These are phyloP conservation scores for Russula abietina DNA, from an alignment of 768 basidiomycete species.

Conservation along the genomic window DNA sequence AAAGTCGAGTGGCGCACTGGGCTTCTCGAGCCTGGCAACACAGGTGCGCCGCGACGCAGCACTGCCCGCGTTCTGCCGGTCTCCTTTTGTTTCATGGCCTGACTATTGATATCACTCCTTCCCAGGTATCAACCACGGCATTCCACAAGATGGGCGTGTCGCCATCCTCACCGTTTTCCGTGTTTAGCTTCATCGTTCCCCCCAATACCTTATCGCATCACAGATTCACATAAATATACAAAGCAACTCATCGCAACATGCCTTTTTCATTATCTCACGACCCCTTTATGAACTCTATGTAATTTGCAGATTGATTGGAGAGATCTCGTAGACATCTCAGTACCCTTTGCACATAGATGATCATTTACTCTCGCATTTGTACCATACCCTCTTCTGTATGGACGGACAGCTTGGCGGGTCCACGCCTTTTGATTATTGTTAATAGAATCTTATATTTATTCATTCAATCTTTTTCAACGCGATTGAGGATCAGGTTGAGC, in stretches of 20 bases:
- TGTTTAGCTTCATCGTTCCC: conserved; percentile 27
- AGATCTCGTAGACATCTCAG: background rate
- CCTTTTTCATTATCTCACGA: background rate
- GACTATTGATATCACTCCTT: background rate
- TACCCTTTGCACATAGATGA: conserved; percentile 8
- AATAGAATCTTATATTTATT: background rate
- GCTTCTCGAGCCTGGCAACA: conserved; percentile 59
- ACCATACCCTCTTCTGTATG: background rate
- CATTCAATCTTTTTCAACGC: background rate
- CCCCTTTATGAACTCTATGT: background rate
- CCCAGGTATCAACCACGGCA: conserved; percentile 73
- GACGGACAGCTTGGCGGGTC: background rate
- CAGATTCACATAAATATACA: background rate
- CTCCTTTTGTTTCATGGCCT: background rate
- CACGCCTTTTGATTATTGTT: background rate
- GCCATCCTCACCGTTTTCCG: conserved; percentile 70
- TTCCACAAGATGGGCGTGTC: conserved; percentile 72
- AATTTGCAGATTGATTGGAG: background rate
- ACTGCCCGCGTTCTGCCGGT: no score
- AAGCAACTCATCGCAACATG: background rate
- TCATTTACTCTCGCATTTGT: background rate
- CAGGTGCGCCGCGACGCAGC: conserved; percentile 42
- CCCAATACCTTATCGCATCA: background rate
- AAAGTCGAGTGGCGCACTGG: conserved; percentile 71
- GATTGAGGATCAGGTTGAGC: background rate